These are phyloP conservation scores for Salicornia ramosissima DNA, from an alignment of 148 eudicot genomes.

Conservation along the genomic window DNA sequence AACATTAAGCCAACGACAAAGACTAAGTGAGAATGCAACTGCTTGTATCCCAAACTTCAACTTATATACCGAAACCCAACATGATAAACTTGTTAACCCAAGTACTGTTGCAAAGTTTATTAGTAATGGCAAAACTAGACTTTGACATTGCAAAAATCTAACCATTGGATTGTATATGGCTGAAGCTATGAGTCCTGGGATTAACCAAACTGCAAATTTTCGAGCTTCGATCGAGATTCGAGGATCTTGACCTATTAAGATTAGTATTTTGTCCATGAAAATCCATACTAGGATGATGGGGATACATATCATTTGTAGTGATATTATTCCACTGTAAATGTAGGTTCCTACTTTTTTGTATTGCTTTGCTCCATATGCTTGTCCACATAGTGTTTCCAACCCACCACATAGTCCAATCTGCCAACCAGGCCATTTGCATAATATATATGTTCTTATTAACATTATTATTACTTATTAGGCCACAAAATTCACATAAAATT, in stretches of 20 bases:
- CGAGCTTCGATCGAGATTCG: slow-evolving; percentile 38
- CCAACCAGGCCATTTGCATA: background rate
- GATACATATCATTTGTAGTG: slow-evolving; percentile 33
- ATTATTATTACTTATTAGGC: too few relatives aligned
- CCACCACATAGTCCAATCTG: slow-evolving; percentile 53
- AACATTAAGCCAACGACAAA: slow-evolving; percentile 37
- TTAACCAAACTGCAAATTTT: slow-evolving; percentile 27
- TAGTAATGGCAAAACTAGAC: slow-evolving; percentile 37
- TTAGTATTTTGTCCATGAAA: slow-evolving; percentile 40
- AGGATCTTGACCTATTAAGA: slow-evolving; percentile 40
- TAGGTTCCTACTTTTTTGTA: slow-evolving; percentile 36
- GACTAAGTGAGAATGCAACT: slow-evolving; percentile 35
- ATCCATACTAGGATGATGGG: slow-evolving; percentile 38
- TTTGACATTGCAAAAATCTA: slow-evolving; percentile 42
- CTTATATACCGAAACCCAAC: slow-evolving; percentile 39
- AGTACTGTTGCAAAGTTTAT: slow-evolving; percentile 24
- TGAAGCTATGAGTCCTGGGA: slow-evolving; percentile 37
- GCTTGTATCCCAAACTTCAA: slow-evolving; percentile 31
- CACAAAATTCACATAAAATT: too few relatives aligned
- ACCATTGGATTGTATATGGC: slow-evolving; percentile 35
- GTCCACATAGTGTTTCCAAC: slow-evolving; percentile 53
- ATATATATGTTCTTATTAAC: too few relatives aligned
- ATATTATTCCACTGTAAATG: slow-evolving; percentile 34
- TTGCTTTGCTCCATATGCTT: slow-evolving; percentile 55
- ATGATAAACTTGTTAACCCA: slow-evolving; percentile 28